Evolutionary conservation across 2,329 filamentous ascomycete species (phyloP), one percentile per base, ranked within the genome.

Genomic region (Microdochium bolleyi): DNA sequence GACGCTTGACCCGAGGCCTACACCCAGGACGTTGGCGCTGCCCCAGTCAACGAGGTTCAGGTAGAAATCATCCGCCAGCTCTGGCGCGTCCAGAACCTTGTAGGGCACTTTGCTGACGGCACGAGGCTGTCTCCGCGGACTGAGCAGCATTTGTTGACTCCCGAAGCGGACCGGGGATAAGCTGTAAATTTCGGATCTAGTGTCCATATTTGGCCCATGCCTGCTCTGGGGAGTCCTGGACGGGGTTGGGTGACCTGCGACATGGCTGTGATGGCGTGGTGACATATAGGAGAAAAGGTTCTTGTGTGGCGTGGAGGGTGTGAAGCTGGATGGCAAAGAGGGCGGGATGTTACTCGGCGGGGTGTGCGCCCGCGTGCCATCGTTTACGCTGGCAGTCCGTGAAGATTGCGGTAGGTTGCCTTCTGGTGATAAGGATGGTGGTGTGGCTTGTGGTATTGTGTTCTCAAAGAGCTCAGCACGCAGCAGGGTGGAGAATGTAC

Each of bases 21-120:
- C 94, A 7, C 92, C 94, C 11, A 99, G 78, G 9, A 96, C 87
- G 67, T 97, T 96, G 60, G 88, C 91, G 62, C 89, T 95, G 46
- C 94, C 94, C 94, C 94, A 99, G 64, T 99, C 94, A 2, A 99
- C 92, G 24, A 99, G 75, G 63, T 99, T 99, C 34, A 99, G 77
- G 63, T 99, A 99, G 69, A 97, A 99, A 66, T 99, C 94, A 64
- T 99, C 94, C 25, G 92, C 92, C 48, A 99, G 74, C 66, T 97
- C 94, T 1, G 94, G 94, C 1, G 94, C 94, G 73, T 99, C 94
- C 10, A 99, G 77, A 1, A 99, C 94, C 70, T 99, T 99, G 72
- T 95, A 99, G 0, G 94, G 94, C 0, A 97, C 92, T 68, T 97
- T 97, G 69, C 89, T 92, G 21, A 99, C 90, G 27, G 89, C 87